These are phyloP conservation scores for Zea luxurians DNA, from an alignment of 176 grass and related monocot species.

Conservation along the genomic window DNA sequence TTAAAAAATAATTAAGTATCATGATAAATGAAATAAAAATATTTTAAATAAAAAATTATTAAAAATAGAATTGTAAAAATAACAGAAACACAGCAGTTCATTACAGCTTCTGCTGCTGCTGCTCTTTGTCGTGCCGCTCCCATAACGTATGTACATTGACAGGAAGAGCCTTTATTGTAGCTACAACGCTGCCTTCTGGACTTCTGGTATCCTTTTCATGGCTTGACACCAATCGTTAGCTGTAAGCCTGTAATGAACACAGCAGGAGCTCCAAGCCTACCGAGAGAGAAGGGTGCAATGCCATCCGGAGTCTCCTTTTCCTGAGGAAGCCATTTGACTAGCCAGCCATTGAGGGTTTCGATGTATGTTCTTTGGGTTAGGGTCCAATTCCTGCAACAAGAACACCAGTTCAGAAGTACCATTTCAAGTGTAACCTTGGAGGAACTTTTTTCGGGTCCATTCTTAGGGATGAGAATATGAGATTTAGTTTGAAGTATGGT, in stretches of 20 bases:
- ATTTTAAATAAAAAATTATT: no score
- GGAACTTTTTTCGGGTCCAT: constrained; percentile 46
- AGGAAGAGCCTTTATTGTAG: constrained; percentile 64
- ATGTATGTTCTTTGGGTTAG: constrained; percentile 69
- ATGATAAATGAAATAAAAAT: no score
- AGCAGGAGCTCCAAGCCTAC: constrained; percentile 66
- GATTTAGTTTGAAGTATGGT: constrained; percentile 68
- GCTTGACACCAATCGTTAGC: constrained; percentile 76
- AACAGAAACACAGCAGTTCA: no score
- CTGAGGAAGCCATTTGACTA: constrained; percentile 85
- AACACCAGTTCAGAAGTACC: constrained; percentile 86
- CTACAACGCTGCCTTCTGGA: constrained; percentile 57
- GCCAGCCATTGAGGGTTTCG: constrained; percentile 71
- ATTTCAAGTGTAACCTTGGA: constrained; percentile 69
- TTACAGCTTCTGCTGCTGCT: constrained; percentile 65
- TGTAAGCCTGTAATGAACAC: constrained; percentile 77
- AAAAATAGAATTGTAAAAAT: no score
- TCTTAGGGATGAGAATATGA: constrained; percentile 59
- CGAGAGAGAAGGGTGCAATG: constrained; percentile 50
- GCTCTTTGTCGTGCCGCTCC: constrained; percentile 64
- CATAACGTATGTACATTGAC: constrained; percentile 59
- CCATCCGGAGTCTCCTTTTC: constrained; percentile 83
- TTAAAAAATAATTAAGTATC: no score
- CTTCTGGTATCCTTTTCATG: constrained; percentile 57
- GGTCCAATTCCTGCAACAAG: constrained; percentile 82